Conservation (phyloP, 345 rosid genomes). For the Euclidium syriacum region DNA sequence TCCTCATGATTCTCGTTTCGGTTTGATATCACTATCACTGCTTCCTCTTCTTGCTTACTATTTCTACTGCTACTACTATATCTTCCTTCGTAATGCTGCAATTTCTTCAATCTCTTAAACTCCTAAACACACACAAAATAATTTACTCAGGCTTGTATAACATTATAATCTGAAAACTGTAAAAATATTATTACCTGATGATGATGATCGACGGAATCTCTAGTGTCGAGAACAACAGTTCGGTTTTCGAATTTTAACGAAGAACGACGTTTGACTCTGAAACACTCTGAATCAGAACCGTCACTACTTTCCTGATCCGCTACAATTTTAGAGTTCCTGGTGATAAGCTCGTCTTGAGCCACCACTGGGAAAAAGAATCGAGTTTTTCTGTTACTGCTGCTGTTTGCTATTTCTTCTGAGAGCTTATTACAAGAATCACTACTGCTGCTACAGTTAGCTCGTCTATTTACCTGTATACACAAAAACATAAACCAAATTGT, state of each 20-base stretch:
- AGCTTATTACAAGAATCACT: conserved; percentile 27
- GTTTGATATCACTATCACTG: conserved; percentile 11
- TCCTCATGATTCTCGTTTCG: conserved; percentile 4
- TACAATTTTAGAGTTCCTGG: conserved; percentile 17
- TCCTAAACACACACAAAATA: background rate
- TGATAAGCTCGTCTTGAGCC: conserved; percentile 43
- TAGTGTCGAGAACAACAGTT: conserved; percentile 36
- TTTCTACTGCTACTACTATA: conserved; percentile 16
- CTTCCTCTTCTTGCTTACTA: conserved; percentile 22
- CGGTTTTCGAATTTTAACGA: conserved; percentile 57
- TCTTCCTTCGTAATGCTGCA: conserved; percentile 19
- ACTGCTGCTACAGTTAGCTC: conserved; percentile 39
- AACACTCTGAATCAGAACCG: conserved; percentile 77
- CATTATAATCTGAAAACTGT: background rate
- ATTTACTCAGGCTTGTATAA: background rate
- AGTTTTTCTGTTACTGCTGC: conserved; percentile 26
- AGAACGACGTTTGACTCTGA: conserved; percentile 92
- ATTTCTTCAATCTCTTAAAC: conserved; percentile 17
- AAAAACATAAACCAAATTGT: background rate
- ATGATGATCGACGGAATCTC: conserved; percentile 41
- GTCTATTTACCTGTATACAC: conserved; percentile 40
- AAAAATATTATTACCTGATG: conserved; percentile 48
- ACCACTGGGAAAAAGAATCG: conserved; percentile 34
- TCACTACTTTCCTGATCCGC: conserved; percentile 59
- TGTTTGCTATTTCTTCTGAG: conserved; percentile 36